Evolutionary conservation across 1,284 basidiomycete genomes (phyloP).

Genomic region (Leucocoprinus gongylophorus): DNA sequence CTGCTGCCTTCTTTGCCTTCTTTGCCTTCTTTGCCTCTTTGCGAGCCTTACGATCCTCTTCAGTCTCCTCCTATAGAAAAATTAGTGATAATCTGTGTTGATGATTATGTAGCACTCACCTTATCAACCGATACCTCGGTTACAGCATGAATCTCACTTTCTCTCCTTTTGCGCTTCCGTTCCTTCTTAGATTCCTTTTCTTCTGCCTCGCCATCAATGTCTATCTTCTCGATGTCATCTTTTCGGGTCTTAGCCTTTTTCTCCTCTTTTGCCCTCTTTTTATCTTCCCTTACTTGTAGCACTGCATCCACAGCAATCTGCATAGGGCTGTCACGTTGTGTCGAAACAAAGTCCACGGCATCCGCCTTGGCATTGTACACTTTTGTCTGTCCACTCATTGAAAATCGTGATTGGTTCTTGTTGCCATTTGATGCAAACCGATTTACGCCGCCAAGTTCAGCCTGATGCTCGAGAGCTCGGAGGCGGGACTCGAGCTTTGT

Average conservation of each 20-base stretch:
- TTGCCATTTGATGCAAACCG: constrained; percentile 54
- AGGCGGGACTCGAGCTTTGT: constrained; percentile 93
- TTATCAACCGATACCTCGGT: constrained; percentile 30
- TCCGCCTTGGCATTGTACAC: constrained; percentile 82
- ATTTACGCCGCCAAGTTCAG: constrained; percentile 61
- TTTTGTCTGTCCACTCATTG: constrained; percentile 67
- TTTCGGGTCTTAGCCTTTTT: constrained; percentile 63
- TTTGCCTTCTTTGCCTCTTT: constrained; percentile 69
- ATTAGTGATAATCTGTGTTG: constrained; percentile 3
- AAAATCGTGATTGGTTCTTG: constrained; percentile 71
- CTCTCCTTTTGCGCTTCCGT: constrained; percentile 57
- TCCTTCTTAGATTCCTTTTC: constrained; percentile 38
- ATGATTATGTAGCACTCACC: constrained; percentile 27
- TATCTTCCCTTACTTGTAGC: constrained; percentile 73
- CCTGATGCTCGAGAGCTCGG: constrained; percentile 80
- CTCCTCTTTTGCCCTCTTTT: constrained; percentile 74
- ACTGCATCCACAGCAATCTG: constrained; percentile 60
- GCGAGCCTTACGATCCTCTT: constrained; percentile 65
- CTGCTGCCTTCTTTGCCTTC: constrained; percentile 60
- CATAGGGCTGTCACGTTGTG: constrained; percentile 68
- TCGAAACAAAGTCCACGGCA: constrained; percentile 71
- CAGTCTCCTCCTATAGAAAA: constrained; percentile 47
- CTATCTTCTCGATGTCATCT: constrained; percentile 22
- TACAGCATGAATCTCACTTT: constrained; percentile 45
- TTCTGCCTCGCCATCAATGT: constrained; percentile 39